Conservation (phyloP, 179 eudicot genomes). For the Spinacia oleracea region DNA sequence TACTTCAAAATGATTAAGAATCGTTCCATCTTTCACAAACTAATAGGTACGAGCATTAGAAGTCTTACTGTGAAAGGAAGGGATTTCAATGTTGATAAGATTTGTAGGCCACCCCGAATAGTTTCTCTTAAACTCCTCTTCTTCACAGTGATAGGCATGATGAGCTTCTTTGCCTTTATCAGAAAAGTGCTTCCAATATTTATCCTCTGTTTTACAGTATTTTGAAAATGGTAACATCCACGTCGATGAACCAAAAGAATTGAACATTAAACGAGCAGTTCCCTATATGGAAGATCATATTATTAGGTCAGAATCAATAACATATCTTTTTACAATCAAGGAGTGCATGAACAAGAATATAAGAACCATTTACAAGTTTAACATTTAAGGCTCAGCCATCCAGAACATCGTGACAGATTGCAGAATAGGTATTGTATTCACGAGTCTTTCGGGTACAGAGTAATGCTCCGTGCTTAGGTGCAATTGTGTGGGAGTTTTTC, state of each 20-base stretch:
- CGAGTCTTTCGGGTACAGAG: background rate
- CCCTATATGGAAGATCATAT: conserved; percentile 60
- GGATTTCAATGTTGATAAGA: conserved; percentile 80
- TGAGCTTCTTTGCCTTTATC: conserved; percentile 46
- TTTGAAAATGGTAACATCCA: conserved; percentile 97
- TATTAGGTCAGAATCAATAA: conserved; percentile 24
- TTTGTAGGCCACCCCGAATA: conserved; percentile 97
- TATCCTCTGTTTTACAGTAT: conserved; percentile 68
- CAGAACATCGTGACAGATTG: background rate
- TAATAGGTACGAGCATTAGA: conserved; percentile 2
- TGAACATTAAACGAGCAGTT: conserved; percentile 94
- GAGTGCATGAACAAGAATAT: conserved; percentile 2
- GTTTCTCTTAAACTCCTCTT: conserved; percentile 55
- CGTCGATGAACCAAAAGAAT: conserved; percentile 86
- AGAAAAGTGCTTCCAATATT: conserved; percentile 66
- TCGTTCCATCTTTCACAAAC: conserved; percentile 20
- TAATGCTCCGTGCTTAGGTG: background rate
- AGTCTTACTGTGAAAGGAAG: conserved; percentile 58
- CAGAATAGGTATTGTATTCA: background rate
- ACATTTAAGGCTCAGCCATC: background rate
- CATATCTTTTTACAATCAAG: background rate
- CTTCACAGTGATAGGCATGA: conserved; percentile 64
- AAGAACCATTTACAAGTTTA: background rate
- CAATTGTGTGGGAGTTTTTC: background rate
- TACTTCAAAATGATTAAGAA: background rate